Evolutionary conservation across 2,329 filamentous ascomycete species (phyloP).

Genomic region (Leptographium lundbergii): DNA sequence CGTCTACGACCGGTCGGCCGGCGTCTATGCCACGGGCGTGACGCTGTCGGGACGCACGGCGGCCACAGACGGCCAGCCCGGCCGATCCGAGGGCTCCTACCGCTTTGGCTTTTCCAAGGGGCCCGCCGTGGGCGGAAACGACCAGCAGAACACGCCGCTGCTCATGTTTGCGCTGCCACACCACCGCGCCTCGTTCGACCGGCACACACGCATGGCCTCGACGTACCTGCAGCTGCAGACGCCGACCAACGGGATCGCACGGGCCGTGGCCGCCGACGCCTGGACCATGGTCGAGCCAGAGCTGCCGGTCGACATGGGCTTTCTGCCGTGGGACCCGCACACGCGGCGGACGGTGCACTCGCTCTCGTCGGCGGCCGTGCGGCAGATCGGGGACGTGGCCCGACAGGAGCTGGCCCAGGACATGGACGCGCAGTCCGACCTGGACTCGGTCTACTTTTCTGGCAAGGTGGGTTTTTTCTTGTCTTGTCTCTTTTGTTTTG

Average conservation of each 20-base stretch:
- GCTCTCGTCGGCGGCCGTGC: conserved; percentile 37
- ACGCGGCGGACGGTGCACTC: conserved; percentile 27
- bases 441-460: conserved; percentile 85
- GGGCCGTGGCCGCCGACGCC: conserved; percentile 54
- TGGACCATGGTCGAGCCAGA: conserved; percentile 68
- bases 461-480: conserved; percentile 53
- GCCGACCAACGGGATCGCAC: conserved; percentile 73
- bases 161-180: conserved; percentile 86
- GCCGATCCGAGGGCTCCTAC: conserved; percentile 54
- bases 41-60: conserved; percentile 41
- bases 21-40: conserved; percentile 57
- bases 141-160: conserved; percentile 30
- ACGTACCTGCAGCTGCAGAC: conserved; percentile 55
- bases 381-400: conserved; percentile 47
- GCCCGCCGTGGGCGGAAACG: conserved; percentile 4
- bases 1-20: conserved; percentile 59
- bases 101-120: conserved; percentile 58
- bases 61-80: conserved; percentile 22
- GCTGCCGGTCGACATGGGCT: conserved; percentile 63
- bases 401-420: conserved; percentile 58
- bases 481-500: too few relatives aligned
- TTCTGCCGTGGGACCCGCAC: conserved; percentile 61
- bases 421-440: conserved; percentile 58
- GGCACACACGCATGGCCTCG: conserved; percentile 35
- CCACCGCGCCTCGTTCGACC: conserved; percentile 64